Percentiles rank a stretch among this genome's conserved stretches.
Evolutionary conservation across 208 protist genomes (phyloP).

Genomic region (Angomonas ambiguus): DNA sequence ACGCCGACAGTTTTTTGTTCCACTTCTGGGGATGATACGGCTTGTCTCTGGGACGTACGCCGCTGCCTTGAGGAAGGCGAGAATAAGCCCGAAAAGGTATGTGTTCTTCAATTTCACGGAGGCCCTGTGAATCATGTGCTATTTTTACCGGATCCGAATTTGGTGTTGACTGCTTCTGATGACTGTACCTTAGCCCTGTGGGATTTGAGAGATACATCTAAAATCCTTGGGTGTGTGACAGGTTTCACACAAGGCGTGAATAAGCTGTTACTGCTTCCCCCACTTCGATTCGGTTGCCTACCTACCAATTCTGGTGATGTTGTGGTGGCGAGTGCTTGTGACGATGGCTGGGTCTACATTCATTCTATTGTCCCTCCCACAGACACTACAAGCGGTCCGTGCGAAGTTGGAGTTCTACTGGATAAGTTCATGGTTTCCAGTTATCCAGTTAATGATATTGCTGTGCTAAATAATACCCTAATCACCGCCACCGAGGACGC

Average conservation of each 20-base stretch:
- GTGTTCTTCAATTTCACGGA: constrained; percentile 41
- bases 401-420: constrained; percentile 28
- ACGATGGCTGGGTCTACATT: constrained; percentile 81
- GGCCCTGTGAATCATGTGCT: constrained; percentile 72
- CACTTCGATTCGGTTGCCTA: neutral
- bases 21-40: constrained; percentile 79
- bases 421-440: constrained; percentile 69
- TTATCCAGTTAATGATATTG: constrained; percentile 78
- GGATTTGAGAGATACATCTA: constrained; percentile 51
- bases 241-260: constrained; percentile 79
- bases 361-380: constrained; percentile 28
- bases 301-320: constrained; percentile 4
- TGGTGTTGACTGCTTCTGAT: constrained; percentile 67
- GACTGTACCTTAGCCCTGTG: constrained; percentile 70
- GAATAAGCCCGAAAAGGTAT: constrained; percentile 15
- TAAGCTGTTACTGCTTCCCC: constrained; percentile 58
- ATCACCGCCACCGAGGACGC: constrained; percentile 76
- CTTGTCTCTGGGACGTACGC: constrained; percentile 63
- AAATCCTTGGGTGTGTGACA: constrained; percentile 31
- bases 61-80: neutral
- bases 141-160: constrained; percentile 37
- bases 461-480: constrained; percentile 36
- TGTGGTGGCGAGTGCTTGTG: constrained; percentile 65
- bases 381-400: neutral
- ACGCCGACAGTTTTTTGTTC: constrained; percentile 56